Base-by-base conservation (phyloP, 2,329 filamentous ascomycete species). In the Aspergillus uvarum region DNA sequence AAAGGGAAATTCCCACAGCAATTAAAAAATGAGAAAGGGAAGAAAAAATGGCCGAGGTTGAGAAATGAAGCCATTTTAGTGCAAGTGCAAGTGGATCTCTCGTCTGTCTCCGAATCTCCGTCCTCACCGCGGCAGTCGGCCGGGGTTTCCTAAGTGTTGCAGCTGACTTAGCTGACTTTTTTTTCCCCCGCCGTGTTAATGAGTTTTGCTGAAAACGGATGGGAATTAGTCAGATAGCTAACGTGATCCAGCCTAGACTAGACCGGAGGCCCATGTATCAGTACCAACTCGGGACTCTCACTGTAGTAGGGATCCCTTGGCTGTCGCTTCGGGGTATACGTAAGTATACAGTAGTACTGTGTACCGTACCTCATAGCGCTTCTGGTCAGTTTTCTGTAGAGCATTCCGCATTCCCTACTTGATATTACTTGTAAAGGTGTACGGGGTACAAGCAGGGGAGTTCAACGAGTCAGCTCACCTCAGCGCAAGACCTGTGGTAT, bases 41-140 rank as follows among this genome's bases (percentile, higher is more conserved):
- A n/a, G 49, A 51, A 53, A 50, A 50, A 38, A 49, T 38, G 32
- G 53, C 47, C 52, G 44, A 31, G 32, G 16, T 32, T 22, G 16
- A 21, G 19, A 50, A 31, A 24, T 52, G 19, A 49, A 44, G 32
- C 42, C 47, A 31, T 42, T 26, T 54, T 53, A 63, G 42, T 50
- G 10, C 42, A 32, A 59, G 63, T 59, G 59, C 42, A 32, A 59
- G 63, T 59, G 59, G 61, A 57, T 61, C 59, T 19, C 49, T 53
- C 51, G 49, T 55, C 51, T 60, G 54, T 58, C 59, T 51, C 54
- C 38, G 38, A 44, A 44, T 44, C 38, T 44, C 38, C 38, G n/a
- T 19, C 38, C 5, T 44, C 38, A 16, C 38, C 16, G 38, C 38
- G 38, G 38, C 38, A 44, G 38, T 44, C 38, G 38, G 38, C 38